Conservation (phyloP, 1,284 basidiomycete genomes). For the Chiua sp. region DNA sequence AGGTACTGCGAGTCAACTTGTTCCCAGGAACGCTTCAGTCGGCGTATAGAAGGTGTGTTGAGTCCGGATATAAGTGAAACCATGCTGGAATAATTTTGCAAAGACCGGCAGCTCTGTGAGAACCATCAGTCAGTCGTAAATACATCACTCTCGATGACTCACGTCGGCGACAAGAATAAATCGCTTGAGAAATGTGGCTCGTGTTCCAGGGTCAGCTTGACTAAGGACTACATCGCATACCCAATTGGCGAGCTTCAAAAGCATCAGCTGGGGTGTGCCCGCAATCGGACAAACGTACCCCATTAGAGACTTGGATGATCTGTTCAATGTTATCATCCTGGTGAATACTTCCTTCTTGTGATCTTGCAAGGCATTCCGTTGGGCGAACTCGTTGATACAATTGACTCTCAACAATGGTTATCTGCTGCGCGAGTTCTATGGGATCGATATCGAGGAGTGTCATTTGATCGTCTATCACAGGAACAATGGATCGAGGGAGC, state of each 20-base stretch:
- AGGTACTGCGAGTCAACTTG: constrained; percentile 79
- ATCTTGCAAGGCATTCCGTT: constrained; percentile 89
- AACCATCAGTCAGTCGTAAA: constrained; percentile 1
- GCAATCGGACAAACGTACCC: constrained; percentile 53
- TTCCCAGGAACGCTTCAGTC: constrained; percentile 96
- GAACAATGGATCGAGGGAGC: constrained; percentile 77
- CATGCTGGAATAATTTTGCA: constrained; percentile 97
- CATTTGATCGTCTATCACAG: constrained; percentile 76
- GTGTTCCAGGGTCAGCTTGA: constrained; percentile 86
- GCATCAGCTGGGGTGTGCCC: constrained; percentile 6
- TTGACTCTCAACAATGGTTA: constrained; percentile 92
- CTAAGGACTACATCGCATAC: constrained; percentile 89
- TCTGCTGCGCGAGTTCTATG: constrained; percentile 92
- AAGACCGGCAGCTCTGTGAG: constrained; percentile 78
- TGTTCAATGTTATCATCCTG: constrained; percentile 85
- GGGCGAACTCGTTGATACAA: constrained; percentile 90
- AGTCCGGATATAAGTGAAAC: constrained; percentile 95
- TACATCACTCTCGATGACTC: constrained; percentile 38
- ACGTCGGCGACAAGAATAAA: constrained; percentile 95
- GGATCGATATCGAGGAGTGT: constrained; percentile 91
- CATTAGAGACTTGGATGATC: constrained; percentile 92
- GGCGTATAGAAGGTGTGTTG: constrained; percentile 92
- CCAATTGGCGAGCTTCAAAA: constrained; percentile 85
- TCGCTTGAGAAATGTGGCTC: constrained; percentile 86
- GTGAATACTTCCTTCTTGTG: constrained; percentile 73